Evolutionary conservation across 768 basidiomycete genomes (phyloP), one percentile per base, ranked within the genome.

Genomic region (Tephrocybe sp.): DNA sequence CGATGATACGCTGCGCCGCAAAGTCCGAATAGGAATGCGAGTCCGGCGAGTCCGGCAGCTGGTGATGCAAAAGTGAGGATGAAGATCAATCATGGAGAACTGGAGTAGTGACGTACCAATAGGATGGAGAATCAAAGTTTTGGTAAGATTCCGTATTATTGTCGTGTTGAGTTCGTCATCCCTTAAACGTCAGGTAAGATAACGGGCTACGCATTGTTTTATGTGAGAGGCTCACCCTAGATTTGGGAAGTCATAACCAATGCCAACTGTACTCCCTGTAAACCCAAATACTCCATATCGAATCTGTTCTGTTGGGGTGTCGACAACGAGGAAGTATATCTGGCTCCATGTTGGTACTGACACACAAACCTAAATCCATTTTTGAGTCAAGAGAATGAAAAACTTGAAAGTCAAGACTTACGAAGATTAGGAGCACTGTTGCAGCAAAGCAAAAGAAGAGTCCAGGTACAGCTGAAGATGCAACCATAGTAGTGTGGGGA

Each of bases 201-300:
- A 7, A 36, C 4, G 34, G 15, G 11, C 34, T 36, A 5, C 4
- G 11, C 2, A 21, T 6, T 1, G 15, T 21, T 36, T 15, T 12
- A 11, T 21, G 26, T 23, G 3, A 4, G 14, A 26, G 23, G 34
- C 54, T 14, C 44, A 62, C 61, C 45, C 45, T 17, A 28, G 23
- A 4, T 39, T 26, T 15, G 39, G 44, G 17, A 84, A 76, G 45
- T 65, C 57, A 52, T 90, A 93, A 15, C 91, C 91, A 48, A 93
- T 67, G 17, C 65, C 60, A 3, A 68, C 63, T 17, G 62, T 41
- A 15, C 78, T 79, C 15, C 84, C 86, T 12, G 87, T 88, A 67
- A 75, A 83, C 3, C 90, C 90, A 62, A 90, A 90, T n/a, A 86
- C 79, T 58, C 91, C 91, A 59, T 85, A 92, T 54, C 76, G 76